phyloP scores from a whole-genome alignment of 2,329 filamentous ascomycete genomes.

The Blastomyces parvus region DNA sequence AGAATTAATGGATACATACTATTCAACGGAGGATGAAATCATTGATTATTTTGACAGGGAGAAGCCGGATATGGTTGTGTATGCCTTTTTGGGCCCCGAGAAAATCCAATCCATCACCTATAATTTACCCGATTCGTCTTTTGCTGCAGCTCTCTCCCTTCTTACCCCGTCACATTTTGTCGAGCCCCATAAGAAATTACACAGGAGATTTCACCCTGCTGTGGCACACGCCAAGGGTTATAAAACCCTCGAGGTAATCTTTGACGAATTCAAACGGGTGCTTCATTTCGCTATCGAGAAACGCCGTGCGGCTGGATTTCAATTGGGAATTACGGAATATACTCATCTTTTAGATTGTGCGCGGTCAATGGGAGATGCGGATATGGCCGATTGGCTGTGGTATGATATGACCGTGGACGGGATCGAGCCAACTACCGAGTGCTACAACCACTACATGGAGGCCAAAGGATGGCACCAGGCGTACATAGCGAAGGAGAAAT shows the following conservation, averaged over 20 bases:
- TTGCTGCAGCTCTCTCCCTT: constrained; percentile 54
- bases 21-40: background rate
- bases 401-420: constrained; percentile 31
- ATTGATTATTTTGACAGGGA: background rate
- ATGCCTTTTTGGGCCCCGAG: constrained; percentile 15
- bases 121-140: constrained; percentile 44
- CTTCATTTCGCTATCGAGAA: constrained; percentile 31
- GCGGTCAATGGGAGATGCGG: constrained; percentile 37
- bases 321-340: constrained; percentile 41
- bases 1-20: constrained; percentile 10
- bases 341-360: constrained; percentile 46
- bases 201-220: constrained; percentile 42
- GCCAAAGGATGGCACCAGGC: constrained; percentile 40
- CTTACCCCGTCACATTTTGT: constrained; percentile 51
- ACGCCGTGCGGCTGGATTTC: constrained; percentile 29
- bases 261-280: constrained; percentile 32
- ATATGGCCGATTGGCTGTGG: constrained; percentile 42
- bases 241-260: constrained; percentile 29
- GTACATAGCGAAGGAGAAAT: constrained; percentile 33
- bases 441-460: constrained; percentile 49
- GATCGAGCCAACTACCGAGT: constrained; percentile 39
- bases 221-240: constrained; percentile 37
- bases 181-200: constrained; percentile 38
- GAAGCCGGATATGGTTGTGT: constrained; percentile 16
- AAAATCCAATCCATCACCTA: constrained; percentile 13